These are phyloP conservation scores for Fusarium mundagurra DNA, from an alignment of 2,329 filamentous ascomycete genomes.

Conservation along the genomic window DNA sequence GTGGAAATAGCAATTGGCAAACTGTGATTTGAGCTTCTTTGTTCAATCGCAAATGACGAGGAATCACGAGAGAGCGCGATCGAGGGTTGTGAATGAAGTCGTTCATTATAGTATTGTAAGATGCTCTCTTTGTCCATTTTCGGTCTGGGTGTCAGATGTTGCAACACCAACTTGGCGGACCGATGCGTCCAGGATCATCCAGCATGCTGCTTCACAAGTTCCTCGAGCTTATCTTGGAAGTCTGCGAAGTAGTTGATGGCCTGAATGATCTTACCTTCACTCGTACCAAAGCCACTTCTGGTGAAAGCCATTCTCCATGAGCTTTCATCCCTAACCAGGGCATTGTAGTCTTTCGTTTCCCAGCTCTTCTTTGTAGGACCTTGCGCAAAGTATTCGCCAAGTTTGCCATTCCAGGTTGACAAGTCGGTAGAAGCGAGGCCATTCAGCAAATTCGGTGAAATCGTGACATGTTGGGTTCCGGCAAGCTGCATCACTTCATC, in stretches of 20 bases:
- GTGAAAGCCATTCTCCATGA: conserved; percentile 62
- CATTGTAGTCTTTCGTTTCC: conserved; percentile 36
- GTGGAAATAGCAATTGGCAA: not conserved
- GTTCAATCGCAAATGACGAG: not conserved
- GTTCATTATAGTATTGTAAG: conserved; percentile 21
- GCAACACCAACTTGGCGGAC: not conserved
- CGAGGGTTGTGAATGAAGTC: not conserved
- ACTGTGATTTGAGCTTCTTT: not conserved
- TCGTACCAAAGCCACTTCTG: conserved; percentile 56
- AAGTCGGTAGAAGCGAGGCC: conserved; percentile 54
- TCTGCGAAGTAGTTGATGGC: conserved; percentile 68
- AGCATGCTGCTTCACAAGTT: conserved; percentile 45
- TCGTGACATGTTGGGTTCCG: conserved; percentile 67
- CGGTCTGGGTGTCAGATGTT: not conserved
- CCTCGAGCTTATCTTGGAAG: conserved; percentile 63
- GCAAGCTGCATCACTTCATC: conserved; percentile 68
- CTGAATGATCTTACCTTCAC: conserved; percentile 61
- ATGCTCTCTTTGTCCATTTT: conserved; percentile 7
- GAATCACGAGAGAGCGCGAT: conserved; percentile 11
- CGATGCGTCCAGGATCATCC: not conserved
- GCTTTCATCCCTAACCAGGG: conserved; percentile 52
- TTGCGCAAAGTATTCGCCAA: conserved; percentile 45
- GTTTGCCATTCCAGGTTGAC: conserved; percentile 44
- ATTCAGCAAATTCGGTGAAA: conserved; percentile 62
- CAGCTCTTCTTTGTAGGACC: conserved; percentile 43